These are phyloP conservation scores for Ascosphaera pollenicola DNA, from an alignment of 2,329 filamentous ascomycete species.

Conservation along the genomic window DNA sequence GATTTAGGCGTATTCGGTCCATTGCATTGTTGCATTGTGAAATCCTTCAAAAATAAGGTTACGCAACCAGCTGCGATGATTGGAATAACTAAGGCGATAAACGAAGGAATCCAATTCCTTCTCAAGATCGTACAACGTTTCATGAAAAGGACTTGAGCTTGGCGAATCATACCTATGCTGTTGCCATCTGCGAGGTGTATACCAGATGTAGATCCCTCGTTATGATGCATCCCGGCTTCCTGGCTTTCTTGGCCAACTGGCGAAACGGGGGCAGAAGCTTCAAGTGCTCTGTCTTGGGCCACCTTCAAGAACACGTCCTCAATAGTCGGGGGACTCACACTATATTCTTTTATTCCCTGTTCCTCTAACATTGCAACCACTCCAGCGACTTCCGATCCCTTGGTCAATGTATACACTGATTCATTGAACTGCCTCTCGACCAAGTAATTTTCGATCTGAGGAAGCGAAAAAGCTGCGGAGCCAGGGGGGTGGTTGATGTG, in stretches of 20 bases:
- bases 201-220: background rate
- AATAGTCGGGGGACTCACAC: conserved; percentile 71
- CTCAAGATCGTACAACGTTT: conserved; percentile 62
- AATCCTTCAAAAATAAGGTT: conserved; percentile 47
- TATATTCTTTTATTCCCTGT: conserved; percentile 49
- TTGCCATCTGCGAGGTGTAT: conserved; percentile 24
- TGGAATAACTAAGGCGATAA: conserved; percentile 54
- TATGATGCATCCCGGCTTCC: background rate
- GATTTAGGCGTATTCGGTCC: background rate
- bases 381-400: conserved; percentile 46
- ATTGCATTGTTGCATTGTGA: conserved; percentile 12
- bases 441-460: conserved; percentile 31
- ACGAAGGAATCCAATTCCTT: conserved; percentile 55
- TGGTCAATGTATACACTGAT: conserved; percentile 47
- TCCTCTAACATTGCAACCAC: conserved; percentile 50
- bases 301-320: conserved; percentile 82
- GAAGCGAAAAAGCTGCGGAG: conserved; percentile 21
- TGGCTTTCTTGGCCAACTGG: too few species aligned
- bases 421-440: conserved; percentile 45
- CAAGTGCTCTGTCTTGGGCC: too few species aligned
- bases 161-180: conserved; percentile 44
- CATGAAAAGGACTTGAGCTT: conserved; percentile 51
- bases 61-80: conserved; percentile 60
- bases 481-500: conserved; percentile 42
- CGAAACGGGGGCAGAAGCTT: too few species aligned